Percentiles rank a stretch among this genome's conserved stretches.
Evolutionary conservation across 305 asterid species (phyloP).

Genomic region (Fraxinus greggii): DNA sequence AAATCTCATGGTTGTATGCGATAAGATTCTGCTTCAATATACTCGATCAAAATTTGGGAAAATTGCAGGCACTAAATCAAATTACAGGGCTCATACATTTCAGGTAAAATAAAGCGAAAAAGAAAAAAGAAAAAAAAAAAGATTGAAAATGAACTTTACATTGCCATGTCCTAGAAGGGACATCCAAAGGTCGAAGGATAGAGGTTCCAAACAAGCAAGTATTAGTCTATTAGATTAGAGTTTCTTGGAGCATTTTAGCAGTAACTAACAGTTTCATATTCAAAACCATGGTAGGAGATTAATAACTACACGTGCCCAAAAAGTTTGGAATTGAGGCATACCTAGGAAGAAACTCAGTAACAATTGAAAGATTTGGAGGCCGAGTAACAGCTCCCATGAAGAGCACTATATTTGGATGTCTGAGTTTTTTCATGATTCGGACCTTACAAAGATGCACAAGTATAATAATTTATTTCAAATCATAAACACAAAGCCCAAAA

Average conservation of each 20-base stretch:
- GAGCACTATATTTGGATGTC: conserved; percentile 94
- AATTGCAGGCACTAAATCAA: neutral
- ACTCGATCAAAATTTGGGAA: conserved; percentile 6
- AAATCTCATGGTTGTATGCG: neutral
- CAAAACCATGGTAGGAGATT: neutral
- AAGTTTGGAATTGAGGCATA: conserved; percentile 31
- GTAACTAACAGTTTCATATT: neutral
- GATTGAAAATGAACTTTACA: neutral
- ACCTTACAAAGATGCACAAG: conserved; percentile 54
- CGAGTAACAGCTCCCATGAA: conserved; percentile 99
- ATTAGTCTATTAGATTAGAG: neutral
- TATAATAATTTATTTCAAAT: conserved; percentile 27
- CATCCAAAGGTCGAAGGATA: neutral
- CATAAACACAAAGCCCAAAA: conserved; percentile 18
- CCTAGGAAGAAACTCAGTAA: conserved; percentile 98
- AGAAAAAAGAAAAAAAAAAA: too few species aligned
- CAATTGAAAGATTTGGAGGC: conserved; percentile 91
- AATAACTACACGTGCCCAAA: neutral
- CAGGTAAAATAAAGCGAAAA: too few species aligned
- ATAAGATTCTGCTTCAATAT: neutral
- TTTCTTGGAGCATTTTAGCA: neutral
- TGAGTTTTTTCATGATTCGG: conserved; percentile 78
- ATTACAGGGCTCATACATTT: neutral
- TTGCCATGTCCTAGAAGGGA: neutral
- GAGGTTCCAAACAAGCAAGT: neutral